Evolutionary conservation across 495 filamentous ascomycete species (phyloP).

Genomic region (Cercophora scortea): DNA sequence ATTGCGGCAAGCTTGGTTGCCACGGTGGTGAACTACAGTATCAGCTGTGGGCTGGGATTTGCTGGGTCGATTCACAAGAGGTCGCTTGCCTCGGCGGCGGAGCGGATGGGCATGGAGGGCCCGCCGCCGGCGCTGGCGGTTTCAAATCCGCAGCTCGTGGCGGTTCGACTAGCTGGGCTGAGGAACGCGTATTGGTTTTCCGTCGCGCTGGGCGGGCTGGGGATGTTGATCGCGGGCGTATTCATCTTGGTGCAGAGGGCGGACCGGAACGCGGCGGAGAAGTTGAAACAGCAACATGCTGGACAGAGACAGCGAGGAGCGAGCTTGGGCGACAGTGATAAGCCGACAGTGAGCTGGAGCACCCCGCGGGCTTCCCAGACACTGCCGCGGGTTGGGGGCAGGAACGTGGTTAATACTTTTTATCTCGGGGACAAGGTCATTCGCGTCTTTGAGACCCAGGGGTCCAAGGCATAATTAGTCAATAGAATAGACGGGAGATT

Average conservation of each 20-base stretch:
- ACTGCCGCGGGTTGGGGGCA: background rate
- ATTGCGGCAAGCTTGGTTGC: constrained; percentile 36
- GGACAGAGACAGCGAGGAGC: background rate
- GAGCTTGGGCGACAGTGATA: background rate
- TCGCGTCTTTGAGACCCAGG: no score
- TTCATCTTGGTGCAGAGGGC: constrained; percentile 6
- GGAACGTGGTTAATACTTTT: background rate
- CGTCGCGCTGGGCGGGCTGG: constrained; percentile 41
- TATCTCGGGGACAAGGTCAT: constrained; percentile 1
- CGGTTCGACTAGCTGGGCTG: constrained; percentile 40
- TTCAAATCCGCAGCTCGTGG: constrained; percentile 1
- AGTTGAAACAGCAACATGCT: no score
- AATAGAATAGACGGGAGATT: no score
- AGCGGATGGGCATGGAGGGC: background rate
- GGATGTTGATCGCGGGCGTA: constrained; percentile 23
- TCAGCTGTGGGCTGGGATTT: constrained; percentile 38
- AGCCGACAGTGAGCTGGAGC: background rate
- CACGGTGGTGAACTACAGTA: constrained; percentile 37
- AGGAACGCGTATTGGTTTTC: constrained; percentile 50
- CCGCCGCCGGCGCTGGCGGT: background rate
- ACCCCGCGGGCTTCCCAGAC: background rate
- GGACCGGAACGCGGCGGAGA: background rate
- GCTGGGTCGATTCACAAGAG: constrained; percentile 33
- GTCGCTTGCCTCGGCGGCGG: background rate
- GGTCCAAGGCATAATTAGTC: no score